Conservation (phyloP, 2,329 filamentous ascomycete species). For the Ustilaginoidea virens region DNA sequence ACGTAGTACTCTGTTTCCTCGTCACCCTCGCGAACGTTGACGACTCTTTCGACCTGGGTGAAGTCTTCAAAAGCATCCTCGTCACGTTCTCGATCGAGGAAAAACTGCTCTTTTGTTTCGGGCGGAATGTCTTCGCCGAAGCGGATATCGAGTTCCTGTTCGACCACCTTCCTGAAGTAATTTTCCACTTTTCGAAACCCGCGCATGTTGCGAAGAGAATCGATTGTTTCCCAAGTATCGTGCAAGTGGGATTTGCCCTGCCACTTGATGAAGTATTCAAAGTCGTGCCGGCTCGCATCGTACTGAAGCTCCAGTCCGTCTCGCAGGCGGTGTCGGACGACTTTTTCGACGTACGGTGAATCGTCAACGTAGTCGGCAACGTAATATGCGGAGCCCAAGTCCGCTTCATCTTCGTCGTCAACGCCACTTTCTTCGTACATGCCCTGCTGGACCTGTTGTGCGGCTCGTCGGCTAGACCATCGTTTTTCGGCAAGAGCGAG, state of each 20-base stretch:
- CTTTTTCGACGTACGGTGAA: slow-evolving; percentile 74
- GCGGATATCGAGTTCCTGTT: slow-evolving; percentile 63
- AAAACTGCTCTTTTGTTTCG: slow-evolving; percentile 85
- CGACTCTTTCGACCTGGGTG: slow-evolving; percentile 84
- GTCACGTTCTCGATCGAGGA: slow-evolving; percentile 84
- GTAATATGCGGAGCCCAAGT: slow-evolving; percentile 46
- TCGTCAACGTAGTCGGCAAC: slow-evolving; percentile 57
- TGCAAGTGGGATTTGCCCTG: slow-evolving; percentile 90
- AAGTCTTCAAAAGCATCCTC: slow-evolving; percentile 80
- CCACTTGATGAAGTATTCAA: slow-evolving; percentile 93
- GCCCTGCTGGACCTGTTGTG: slow-evolving; percentile 52
- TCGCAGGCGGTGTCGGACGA: slow-evolving; percentile 72
- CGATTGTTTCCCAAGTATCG: slow-evolving; percentile 82
- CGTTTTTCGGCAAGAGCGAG: slow-evolving; percentile 66
- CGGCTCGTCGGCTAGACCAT: slow-evolving; percentile 77
- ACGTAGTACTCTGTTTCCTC: slow-evolving; percentile 78
- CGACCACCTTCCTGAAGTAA: slow-evolving; percentile 74
- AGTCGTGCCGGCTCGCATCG: slow-evolving; percentile 54
- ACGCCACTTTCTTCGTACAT: slow-evolving; percentile 51
- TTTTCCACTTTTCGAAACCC: slow-evolving; percentile 87
- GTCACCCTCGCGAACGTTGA: slow-evolving; percentile 66
- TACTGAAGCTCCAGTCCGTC: slow-evolving; percentile 45
- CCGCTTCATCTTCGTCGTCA: slow-evolving; percentile 49
- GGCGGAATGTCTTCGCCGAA: slow-evolving; percentile 62
- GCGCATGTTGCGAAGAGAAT: slow-evolving; percentile 58